Evolutionary conservation across 2,329 filamentous ascomycete species (phyloP).

Genomic region (Penicillium sp.): DNA sequence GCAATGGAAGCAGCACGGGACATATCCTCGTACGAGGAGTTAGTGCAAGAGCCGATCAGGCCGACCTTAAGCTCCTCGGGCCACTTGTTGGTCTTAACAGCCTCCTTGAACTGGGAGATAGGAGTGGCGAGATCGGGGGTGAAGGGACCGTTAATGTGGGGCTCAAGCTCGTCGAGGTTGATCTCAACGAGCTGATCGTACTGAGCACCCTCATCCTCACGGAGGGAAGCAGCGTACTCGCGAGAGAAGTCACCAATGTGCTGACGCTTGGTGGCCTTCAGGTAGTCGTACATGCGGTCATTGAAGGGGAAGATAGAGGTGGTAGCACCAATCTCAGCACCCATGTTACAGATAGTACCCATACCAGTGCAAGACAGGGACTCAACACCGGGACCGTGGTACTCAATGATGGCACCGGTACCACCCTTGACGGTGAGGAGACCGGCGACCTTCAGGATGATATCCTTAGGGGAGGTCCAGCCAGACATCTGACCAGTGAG

Average conservation of each 20-base stretch:
- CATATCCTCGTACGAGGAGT: conserved; percentile 89
- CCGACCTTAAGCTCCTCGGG: conserved; percentile 95
- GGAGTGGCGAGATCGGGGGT: conserved; percentile 96
- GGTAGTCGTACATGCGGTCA: conserved; percentile 96
- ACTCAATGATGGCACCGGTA: conserved; percentile 72
- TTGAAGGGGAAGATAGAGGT: conserved; percentile 98
- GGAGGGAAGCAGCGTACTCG: conserved; percentile 78
- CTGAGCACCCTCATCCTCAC: conserved; percentile 82
- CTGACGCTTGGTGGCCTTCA: conserved; percentile 83
- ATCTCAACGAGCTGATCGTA: conserved; percentile 97
- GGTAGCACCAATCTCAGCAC: conserved; percentile 66
- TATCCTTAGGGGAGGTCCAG: conserved; percentile 93
- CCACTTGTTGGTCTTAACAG: conserved; percentile 92
- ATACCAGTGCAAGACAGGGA: conserved; percentile 78
- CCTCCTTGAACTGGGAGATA: conserved; percentile 95
- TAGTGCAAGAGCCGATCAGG: conserved; percentile 97
- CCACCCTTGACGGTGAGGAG: conserved; percentile 98
- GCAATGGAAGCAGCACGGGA: conserved; percentile 87
- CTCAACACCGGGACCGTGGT: conserved; percentile 66
- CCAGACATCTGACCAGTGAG: conserved; percentile 84
- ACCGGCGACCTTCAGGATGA: conserved; percentile 95
- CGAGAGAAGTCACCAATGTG: conserved; percentile 89
- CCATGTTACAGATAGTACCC: conserved; percentile 75
- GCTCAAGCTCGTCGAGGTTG: conserved; percentile 91
- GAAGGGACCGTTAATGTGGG: conserved; percentile 98